Evolutionary conservation across 371 early-diverging fungal species (phyloP), one percentile per base, ranked within the genome.

Genomic region (Dipsacomyces acuminosporus): DNA sequence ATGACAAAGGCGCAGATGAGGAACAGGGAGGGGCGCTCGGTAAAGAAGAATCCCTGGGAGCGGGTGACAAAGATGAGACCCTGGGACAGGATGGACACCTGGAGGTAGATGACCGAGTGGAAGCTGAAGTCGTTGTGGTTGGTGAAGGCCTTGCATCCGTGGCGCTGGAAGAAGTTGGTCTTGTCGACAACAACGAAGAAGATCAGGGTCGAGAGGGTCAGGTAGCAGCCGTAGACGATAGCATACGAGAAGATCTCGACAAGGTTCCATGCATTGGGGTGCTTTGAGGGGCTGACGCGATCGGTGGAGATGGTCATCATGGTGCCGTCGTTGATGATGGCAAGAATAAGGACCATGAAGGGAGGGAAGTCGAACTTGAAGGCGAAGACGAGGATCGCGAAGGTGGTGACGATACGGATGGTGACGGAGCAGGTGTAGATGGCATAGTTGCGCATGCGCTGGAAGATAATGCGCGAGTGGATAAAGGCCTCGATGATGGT

Each of bases 61-160:
- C 95, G 85, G 9, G 95, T 94, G 11, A 90, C 88, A 67, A 94
- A 94, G 76, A 94, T 94, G 33, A 93, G 89, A 70, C 90, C 91
- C 76, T 94, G 93, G 56, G 95, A 92, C 56, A 86, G 84, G n/a
- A 87, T 89, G 25, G 90, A 90, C 40, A 93, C 85, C 54, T 93
- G 88, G 54, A 90, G 75, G 76, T 92, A 92, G 84, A 92, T 90
- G 76, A 93, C 86, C 50, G 89, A 81, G 61, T 87, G 82, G 36
- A 89, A 41, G 40, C 76, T 74, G 44, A 74, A 74, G 45, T 62
- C 67, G 64, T 60, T 64, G 55, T 59, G 51, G 58, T 65, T 56
- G 24, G 50, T 51, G 41, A 56, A 59, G 18, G 63, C 38, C 53
- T 65, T 52, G 65, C 66, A 65, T 42, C 64, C 64, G 51, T 64